These are phyloP conservation scores for Pisolithus microcarpus DNA, from an alignment of 768 basidiomycete species.

Conservation along the genomic window DNA sequence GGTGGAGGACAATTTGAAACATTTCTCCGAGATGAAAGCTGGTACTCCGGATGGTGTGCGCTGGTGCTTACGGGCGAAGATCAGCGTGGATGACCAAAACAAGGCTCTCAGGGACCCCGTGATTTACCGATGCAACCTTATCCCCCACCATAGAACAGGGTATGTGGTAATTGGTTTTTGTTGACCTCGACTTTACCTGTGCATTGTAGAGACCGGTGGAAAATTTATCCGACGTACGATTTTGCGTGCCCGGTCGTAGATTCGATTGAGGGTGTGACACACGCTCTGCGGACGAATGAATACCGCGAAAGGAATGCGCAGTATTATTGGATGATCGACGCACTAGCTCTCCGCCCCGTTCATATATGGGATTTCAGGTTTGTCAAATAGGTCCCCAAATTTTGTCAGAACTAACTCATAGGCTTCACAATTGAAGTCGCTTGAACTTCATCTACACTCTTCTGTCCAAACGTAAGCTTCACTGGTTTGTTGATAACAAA, in stretches of 20 bases:
- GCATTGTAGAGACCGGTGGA: constrained; percentile 66
- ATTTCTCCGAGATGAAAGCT: constrained; percentile 81
- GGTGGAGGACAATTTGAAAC: constrained; percentile 76
- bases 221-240: constrained; percentile 97
- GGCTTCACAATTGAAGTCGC: constrained; percentile 45
- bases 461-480: constrained; percentile 95
- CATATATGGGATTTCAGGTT: constrained; percentile 96
- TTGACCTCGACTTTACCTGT: not conserved
- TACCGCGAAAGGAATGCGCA: constrained; percentile 97
- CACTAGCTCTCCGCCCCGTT: constrained; percentile 70
- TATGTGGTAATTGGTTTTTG: constrained; percentile 27
- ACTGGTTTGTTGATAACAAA: constrained; percentile 86
- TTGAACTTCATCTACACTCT: constrained; percentile 96
- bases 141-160: constrained; percentile 93
- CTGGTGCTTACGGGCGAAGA: constrained; percentile 96
- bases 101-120: constrained; percentile 97
- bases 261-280: constrained; percentile 92
- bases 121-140: constrained; percentile 84
- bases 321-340: constrained; percentile 93
- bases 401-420: constrained; percentile 1
- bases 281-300: constrained; percentile 95
- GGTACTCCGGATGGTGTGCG: constrained; percentile 75
- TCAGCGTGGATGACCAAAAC: constrained; percentile 90
- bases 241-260: constrained; percentile 97
- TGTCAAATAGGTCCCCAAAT: constrained; percentile 2